Evolutionary conservation across 352 stramenopile species (phyloP).

Genomic region (Aphanomyces astaci): DNA sequence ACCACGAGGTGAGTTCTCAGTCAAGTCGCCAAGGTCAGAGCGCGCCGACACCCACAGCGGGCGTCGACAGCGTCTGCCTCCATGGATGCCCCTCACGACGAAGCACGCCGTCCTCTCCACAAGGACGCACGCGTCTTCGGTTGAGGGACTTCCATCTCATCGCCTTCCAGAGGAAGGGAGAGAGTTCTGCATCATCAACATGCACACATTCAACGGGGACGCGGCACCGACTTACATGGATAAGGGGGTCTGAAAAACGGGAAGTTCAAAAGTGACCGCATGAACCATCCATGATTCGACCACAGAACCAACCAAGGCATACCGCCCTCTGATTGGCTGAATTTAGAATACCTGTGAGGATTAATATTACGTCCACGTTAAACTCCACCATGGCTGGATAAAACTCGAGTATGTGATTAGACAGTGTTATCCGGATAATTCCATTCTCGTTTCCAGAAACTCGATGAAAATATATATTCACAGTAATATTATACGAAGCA

Average conservation of each 20-base stretch:
- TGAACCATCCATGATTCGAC: neutral
- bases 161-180: neutral
- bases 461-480: too few relatives aligned
- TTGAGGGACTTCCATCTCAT: slow-evolving; percentile 9
- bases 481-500: too few relatives aligned
- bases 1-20: neutral
- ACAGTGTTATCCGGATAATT: too few relatives aligned
- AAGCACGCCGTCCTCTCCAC: neutral
- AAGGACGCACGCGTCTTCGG: neutral
- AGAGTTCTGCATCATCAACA: too few relatives aligned
- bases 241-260: neutral
- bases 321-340: neutral
- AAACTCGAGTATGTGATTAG: too few relatives aligned
- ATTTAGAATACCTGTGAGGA: neutral
- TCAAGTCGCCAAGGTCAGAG: slow-evolving; percentile 14
- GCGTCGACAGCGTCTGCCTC: slow-evolving; percentile 11
- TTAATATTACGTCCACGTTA: neutral
- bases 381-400: too few relatives aligned
- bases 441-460: too few relatives aligned
- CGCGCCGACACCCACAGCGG: neutral
- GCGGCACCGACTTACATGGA: neutral
- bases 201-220: neutral
- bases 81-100: slow-evolving; percentile 12
- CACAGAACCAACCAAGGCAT: neutral
- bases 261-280: slow-evolving; percentile 22